Base-by-base conservation (phyloP, 2,329 filamentous ascomycete species). In the Aspergillus cejpii region DNA sequence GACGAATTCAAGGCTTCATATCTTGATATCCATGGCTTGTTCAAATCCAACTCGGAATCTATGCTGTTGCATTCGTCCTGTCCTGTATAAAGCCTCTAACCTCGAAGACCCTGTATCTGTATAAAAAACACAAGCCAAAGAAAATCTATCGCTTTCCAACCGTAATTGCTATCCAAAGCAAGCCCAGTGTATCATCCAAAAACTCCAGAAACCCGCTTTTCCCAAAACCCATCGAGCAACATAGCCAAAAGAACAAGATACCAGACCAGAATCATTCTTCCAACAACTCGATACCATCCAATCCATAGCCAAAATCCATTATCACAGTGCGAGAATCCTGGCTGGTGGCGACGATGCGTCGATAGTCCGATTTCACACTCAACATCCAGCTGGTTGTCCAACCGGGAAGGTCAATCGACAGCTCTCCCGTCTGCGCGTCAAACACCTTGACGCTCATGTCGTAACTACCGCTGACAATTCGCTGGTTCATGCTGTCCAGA, bases 301-400 rank as follows among this genome's bases (percentile, higher is more conserved):
- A 67, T 14, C 73, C 70, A 58, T 77, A 78, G 12, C 80, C 92
- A 71, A 97, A 98, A 70, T 98, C 92, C 76, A 97, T 84, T 48
- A 98, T 85, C 47, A 97, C 71, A 41, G 94, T 89, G 62, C 94
- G 84, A 26, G 90, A 86, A 60, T 96, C 90, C 67, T 98, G 92
- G 39, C 90, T 92, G 0, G 91, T 94, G 57, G 88, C 92, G 50
- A 98, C 87, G 51, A 98, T 92, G 50, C 92, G 81, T 47, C 91
- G 78, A 67, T 97, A 97, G 63, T 98, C 91, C 51, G 87, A 90
- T 75, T 96, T 96, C 41, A 92, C 92, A 52, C 87, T 90, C 47
- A 98, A 72, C 60, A 98, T 94, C 92, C 92, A 98, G 68, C 88
- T 94, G 8, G 85, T 84, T 47, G 95, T 94, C 89, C 90, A 97